Evolutionary conservation across 2,329 filamentous ascomycete genomes (phyloP).

Genomic region (Cytospora chrysosperma): DNA sequence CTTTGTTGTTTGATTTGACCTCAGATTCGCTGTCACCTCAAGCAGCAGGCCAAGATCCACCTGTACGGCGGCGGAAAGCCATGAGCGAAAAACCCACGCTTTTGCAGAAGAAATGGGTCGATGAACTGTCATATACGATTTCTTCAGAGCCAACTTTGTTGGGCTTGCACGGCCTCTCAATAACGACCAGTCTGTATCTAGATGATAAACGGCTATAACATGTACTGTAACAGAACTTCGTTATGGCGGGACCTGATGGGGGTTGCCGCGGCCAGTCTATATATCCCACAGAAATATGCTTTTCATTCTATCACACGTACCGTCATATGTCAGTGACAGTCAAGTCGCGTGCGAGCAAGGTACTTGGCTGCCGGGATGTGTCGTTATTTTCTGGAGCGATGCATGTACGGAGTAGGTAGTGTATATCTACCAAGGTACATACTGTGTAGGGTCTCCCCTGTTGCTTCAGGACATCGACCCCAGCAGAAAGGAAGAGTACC

Average conservation of each 20-base stretch:
- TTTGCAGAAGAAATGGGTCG: neutral
- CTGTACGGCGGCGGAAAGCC: conserved; percentile 1
- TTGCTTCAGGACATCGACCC: conserved; percentile 1
- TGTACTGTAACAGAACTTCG: neutral
- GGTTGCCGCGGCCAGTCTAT: neutral
- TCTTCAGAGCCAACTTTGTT: neutral
- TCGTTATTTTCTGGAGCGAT: neutral
- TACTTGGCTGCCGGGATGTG: conserved; percentile 3
- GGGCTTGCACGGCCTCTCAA: neutral
- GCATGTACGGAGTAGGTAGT: neutral
- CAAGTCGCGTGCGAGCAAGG: conserved; percentile 14
- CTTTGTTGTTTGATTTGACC: conserved; percentile 15
- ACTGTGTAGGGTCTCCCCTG: conserved; percentile 10
- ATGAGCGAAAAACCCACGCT: neutral
- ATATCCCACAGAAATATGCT: neutral
- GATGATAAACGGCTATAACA: neutral
- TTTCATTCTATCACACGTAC: neutral
- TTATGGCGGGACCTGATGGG: neutral
- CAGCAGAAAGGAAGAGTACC: conserved; percentile 1
- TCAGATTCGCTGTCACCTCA: conserved; percentile 1
- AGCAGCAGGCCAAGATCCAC: conserved; percentile 11
- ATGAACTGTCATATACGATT: conserved; percentile 12
- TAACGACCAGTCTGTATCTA: neutral
- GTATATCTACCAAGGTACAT: neutral
- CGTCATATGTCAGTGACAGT: conserved; percentile 3